Evolutionary conservation across 768 basidiomycete species (phyloP).

Genomic region (Mycena epipterygia): DNA sequence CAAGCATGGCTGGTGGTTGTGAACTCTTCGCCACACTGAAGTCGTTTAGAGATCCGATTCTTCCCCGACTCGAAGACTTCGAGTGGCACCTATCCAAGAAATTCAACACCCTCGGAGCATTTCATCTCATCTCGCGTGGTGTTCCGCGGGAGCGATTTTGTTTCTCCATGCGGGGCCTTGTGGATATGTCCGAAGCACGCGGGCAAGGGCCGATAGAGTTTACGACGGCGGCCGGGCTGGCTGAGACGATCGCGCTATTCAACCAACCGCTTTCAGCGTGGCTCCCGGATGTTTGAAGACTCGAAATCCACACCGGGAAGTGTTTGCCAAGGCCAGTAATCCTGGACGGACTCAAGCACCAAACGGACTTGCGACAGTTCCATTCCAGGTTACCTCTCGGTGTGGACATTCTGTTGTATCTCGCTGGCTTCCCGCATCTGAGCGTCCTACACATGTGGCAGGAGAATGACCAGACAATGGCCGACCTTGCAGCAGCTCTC

Average conservation of each 20-base stretch:
- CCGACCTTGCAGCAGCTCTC: not conserved
- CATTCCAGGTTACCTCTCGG: not conserved
- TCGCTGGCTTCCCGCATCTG: conserved; percentile 6
- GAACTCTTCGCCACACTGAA: conserved; percentile 20
- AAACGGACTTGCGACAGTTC: conserved; percentile 8
- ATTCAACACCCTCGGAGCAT: conserved; percentile 19
- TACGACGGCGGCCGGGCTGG: not conserved
- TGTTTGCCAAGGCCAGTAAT: not conserved
- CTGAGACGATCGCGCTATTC: conserved; percentile 8
- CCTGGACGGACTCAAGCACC: not conserved
- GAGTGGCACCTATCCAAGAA: conserved; percentile 11
- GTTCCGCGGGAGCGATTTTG: conserved; percentile 4
- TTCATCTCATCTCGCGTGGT: conserved; percentile 17
- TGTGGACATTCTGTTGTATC: not conserved
- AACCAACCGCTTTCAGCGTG: not conserved
- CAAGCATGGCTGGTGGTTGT: not conserved
- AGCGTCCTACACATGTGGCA: conserved; percentile 13
- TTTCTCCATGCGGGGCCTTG: conserved; percentile 6
- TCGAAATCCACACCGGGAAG: not conserved
- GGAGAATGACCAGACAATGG: not conserved
- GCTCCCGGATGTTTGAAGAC: conserved; percentile 8
- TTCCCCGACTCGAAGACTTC: not conserved
- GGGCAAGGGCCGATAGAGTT: not conserved
- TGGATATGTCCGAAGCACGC: not conserved
- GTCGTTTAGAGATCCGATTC: not conserved